phyloP scores from a whole-genome alignment of 768 basidiomycete genomes.

The Pleurotus ostreatus region DNA sequence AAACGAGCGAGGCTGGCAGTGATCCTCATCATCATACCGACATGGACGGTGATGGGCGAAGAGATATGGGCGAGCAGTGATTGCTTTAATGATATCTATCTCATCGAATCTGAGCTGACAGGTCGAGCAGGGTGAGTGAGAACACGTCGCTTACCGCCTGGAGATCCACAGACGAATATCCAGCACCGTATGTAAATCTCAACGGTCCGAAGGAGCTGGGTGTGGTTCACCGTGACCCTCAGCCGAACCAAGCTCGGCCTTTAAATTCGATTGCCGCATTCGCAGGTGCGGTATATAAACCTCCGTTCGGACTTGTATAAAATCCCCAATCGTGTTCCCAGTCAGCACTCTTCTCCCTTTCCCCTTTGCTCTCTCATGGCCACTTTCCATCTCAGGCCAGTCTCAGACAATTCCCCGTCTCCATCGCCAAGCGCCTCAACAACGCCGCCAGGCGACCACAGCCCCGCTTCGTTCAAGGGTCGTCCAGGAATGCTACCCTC shows the following conservation, averaged over 20 bases:
- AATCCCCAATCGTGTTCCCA: conserved; percentile 11
- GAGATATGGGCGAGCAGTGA: conserved; percentile 13
- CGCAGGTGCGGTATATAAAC: conserved; percentile 23
- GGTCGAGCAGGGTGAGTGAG: conserved; percentile 35
- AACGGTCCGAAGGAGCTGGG: not conserved
- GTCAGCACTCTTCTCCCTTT: conserved; percentile 7
- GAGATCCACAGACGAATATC: not conserved
- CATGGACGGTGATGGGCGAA: conserved; percentile 24
- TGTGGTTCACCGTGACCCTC: not conserved
- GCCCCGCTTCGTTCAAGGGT: conserved; percentile 28
- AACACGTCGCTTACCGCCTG: conserved; percentile 11
- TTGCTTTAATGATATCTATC: conserved; percentile 13
- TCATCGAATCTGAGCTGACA: conserved; percentile 25
- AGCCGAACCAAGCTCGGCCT: conserved; percentile 2
- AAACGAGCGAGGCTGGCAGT: conserved; percentile 2
- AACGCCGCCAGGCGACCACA: conserved; percentile 41
- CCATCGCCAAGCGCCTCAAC: conserved; percentile 50
- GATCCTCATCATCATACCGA: conserved; percentile 17
- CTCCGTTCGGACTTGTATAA: conserved; percentile 8
- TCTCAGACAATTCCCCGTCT: conserved; percentile 42
- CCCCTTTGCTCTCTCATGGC: conserved; percentile 24
- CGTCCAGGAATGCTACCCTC: conserved; percentile 19
- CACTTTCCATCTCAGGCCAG: conserved; percentile 54
- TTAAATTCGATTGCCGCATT: not conserved
- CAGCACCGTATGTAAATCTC: conserved; percentile 1